A percentile compares a stretch with the other conserved stretches of the same genome.
Conservation (phyloP, 2,329 filamentous ascomycete species). For the Venturia carpophila region DNA sequence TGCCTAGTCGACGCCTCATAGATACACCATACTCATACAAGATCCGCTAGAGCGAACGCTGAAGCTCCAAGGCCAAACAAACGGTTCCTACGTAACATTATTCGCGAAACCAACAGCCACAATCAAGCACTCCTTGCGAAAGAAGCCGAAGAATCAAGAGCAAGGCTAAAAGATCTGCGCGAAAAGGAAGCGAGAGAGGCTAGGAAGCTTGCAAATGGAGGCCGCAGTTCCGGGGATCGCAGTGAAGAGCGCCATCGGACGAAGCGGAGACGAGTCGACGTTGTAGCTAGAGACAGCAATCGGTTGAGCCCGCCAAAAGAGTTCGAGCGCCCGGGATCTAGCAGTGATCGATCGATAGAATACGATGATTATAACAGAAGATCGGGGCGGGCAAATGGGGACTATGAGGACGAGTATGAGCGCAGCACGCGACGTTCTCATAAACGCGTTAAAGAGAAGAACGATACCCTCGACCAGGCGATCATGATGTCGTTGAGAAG, state of each 20-base stretch:
- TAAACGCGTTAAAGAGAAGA: neutral
- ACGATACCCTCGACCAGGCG: neutral
- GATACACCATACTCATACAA: neutral
- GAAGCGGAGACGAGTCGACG: slow-evolving; percentile 15
- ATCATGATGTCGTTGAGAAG: slow-evolving; percentile 1
- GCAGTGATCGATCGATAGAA: neutral
- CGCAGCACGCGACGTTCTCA: slow-evolving; percentile 8
- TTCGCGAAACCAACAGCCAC: slow-evolving; percentile 79
- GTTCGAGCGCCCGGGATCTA: neutral
- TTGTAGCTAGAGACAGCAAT: slow-evolving; percentile 10
- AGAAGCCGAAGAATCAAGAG: slow-evolving; percentile 70
- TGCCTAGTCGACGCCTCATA: slow-evolving; percentile 21
- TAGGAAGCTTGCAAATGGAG: slow-evolving; percentile 6
- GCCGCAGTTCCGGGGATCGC: slow-evolving; percentile 29
- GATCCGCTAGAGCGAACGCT: slow-evolving; percentile 47
- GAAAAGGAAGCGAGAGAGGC: slow-evolving; percentile 18
- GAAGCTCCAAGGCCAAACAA: slow-evolving; percentile 83
- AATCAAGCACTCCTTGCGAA: slow-evolving; percentile 80
- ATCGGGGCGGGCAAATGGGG: neutral
- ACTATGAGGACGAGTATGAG: neutral
- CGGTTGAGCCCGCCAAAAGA: slow-evolving; percentile 15
- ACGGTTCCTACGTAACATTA: slow-evolving; percentile 77
- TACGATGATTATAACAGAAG: neutral
- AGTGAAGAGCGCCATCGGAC: slow-evolving; percentile 11
- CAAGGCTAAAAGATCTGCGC: slow-evolving; percentile 55